phyloP scores from a whole-genome alignment of 768 basidiomycete genomes.

The Trametopsis cervina region DNA sequence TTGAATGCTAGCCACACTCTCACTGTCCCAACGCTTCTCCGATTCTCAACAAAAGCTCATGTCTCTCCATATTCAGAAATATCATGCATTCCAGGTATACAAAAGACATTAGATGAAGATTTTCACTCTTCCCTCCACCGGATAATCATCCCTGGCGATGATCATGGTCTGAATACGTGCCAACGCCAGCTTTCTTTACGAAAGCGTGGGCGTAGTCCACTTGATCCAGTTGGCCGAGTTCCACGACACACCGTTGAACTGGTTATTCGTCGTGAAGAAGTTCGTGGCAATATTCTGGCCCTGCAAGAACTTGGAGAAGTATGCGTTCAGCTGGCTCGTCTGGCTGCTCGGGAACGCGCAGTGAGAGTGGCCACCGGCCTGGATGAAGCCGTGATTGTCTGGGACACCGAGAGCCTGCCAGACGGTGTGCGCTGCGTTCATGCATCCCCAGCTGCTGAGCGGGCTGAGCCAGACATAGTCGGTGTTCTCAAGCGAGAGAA shows the following conservation, averaged over 20 bases:
- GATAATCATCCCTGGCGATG: too few species aligned
- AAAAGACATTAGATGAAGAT: too few species aligned
- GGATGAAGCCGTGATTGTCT: slow-evolving; percentile 44
- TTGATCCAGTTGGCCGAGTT: slow-evolving; percentile 37
- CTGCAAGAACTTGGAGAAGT: slow-evolving; percentile 48
- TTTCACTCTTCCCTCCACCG: too few species aligned
- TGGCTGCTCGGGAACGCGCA: slow-evolving; percentile 45
- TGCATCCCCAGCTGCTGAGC: slow-evolving; percentile 41
- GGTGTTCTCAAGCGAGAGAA: slow-evolving; percentile 50
- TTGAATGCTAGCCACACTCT: too few species aligned
- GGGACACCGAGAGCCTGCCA: slow-evolving; percentile 43
- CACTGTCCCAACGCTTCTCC: too few species aligned
- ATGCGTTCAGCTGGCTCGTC: slow-evolving; percentile 40
- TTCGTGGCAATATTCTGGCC: slow-evolving; percentile 41
- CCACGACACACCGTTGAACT: slow-evolving; percentile 31
- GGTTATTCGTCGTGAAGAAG: slow-evolving; percentile 37
- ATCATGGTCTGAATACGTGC: too few species aligned
- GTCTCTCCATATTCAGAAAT: neutral
- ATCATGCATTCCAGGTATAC: too few species aligned
- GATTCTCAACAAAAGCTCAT: too few species aligned
- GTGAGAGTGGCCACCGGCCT: slow-evolving; percentile 47
- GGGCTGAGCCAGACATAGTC: slow-evolving; percentile 50
- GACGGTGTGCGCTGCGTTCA: slow-evolving; percentile 42
- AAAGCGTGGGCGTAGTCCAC: slow-evolving; percentile 43
- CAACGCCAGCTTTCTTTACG: too few species aligned